Base-by-base conservation (phyloP, 805 yeast species). In the Ogataea trehalophila region DNA sequence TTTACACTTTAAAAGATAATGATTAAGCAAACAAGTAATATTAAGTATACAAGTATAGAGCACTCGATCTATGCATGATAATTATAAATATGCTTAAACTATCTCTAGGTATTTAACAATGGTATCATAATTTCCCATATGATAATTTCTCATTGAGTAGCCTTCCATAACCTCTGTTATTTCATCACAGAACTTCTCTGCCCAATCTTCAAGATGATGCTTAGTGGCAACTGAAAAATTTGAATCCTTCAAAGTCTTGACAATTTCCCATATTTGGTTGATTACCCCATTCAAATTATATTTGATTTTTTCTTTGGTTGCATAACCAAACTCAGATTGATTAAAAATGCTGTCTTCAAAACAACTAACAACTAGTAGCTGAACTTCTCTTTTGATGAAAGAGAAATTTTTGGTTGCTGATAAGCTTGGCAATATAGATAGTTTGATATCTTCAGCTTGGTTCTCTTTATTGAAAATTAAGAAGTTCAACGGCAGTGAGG, bases 371-470 rank as follows among this genome's bases (percentile, higher is more conserved):
- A 70, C 54, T 9, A 65, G 40, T 17, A 68, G 43, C 48, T 73
- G 75, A 4, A 70, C 65, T 46, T 69, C 64, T 36, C 70, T 58
- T 49, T 65, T 63, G 1, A 71, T 65, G 48, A 62, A 67, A 1
- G 58, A 44, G 0, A 65, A 63, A 52, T 73, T 72, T 38, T 64
- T 65, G 37, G 64, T 57, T 1, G 65, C 59, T 2, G 75, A 63
- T 29, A 70, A 52, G 15, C 56, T 51, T 8, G 67, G 55, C 18
- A 57, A 49, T 35, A 63, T 60, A 1, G 64, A 51, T 29, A 61
- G 45, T 26, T 55, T 56, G n/a, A 59, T 41, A 39, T 51, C 51
- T 3, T 48, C 50, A 1, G 51, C 29, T 9, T 38, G 35, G 29
- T 54, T 51, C n/a, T 43, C 51, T 7, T 53, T 50, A 18, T 53